A percentile compares a stretch with the other conserved stretches of the same genome.
phyloP scores from a whole-genome alignment of 495 filamentous ascomycete species.

The Penicillium waksmanii region DNA sequence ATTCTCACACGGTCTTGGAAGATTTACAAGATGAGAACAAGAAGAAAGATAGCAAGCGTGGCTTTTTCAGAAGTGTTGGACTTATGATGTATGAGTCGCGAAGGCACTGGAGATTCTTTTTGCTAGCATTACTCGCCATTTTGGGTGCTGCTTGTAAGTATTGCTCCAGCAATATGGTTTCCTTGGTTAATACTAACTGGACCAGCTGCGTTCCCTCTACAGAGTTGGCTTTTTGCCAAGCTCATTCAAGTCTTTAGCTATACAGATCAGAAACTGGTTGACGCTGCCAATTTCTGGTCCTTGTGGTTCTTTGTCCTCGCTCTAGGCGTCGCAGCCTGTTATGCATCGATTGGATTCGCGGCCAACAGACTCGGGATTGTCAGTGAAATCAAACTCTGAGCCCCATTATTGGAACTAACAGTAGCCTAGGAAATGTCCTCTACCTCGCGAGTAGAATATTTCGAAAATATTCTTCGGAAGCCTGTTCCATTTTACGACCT shows the following conservation, averaged over 20 bases:
- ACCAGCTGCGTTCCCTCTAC: slow-evolving; percentile 45
- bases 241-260: slow-evolving; percentile 42
- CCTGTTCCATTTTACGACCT: slow-evolving; percentile 61
- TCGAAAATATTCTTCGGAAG: slow-evolving; percentile 59
- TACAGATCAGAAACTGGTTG: slow-evolving; percentile 28
- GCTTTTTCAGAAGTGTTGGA: slow-evolving; percentile 4
- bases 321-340: slow-evolving; percentile 51
- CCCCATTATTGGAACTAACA: not conserved
- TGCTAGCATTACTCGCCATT: not conserved
- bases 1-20: not conserved
- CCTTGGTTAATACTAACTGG: not conserved
- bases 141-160: slow-evolving; percentile 52
- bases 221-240: slow-evolving; percentile 42
- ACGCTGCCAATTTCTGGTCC: slow-evolving; percentile 62
- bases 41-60: not conserved
- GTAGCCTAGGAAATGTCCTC: slow-evolving; percentile 47
- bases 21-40: not conserved
- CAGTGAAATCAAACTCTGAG: slow-evolving; percentile 7
- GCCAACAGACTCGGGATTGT: slow-evolving; percentile 49
- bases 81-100: slow-evolving; percentile 1
- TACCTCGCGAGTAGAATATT: slow-evolving; percentile 62
- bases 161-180: slow-evolving; percentile 25
- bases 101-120: not conserved
- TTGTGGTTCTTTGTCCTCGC: slow-evolving; percentile 68
- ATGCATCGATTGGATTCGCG: slow-evolving; percentile 56